These are phyloP conservation scores for Venturiaceae sp. DNA, from an alignment of 2,329 filamentous ascomycete genomes.

Conservation along the genomic window DNA sequence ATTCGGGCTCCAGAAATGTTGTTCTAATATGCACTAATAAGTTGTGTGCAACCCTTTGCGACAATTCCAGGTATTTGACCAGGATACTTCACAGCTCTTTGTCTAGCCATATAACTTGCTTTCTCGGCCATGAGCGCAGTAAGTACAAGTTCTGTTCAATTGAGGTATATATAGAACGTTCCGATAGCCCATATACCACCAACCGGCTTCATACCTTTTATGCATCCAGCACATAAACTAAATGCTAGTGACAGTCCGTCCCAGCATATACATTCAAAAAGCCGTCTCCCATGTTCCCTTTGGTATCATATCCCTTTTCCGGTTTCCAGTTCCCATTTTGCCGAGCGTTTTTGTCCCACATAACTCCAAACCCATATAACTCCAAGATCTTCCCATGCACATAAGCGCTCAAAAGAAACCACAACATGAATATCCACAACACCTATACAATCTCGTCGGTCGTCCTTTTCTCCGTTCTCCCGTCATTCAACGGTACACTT, in stretches of 20 bases:
- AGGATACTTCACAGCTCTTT: no score
- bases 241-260: not conserved
- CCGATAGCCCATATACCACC: no score
- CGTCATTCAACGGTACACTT: not conserved
- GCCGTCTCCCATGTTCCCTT: not conserved
- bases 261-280: not conserved
- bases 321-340: not conserved
- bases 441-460: not conserved
- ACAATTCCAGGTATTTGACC: no score
- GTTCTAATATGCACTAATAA: no score
- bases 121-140: no score
- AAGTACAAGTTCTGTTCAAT: no score
- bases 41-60: no score
- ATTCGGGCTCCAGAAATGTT: no score
- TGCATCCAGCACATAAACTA: not conserved
- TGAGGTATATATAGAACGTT: no score
- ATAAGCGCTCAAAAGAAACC: not conserved
- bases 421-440: not conserved
- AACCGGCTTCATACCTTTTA: no score
- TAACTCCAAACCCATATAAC: not conserved
- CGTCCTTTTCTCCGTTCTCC: not conserved
- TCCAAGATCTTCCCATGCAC: not conserved
- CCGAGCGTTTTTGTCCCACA: not conserved
- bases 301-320: not conserved
- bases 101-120: no score